Percentiles rank a stretch among this genome's conserved stretches.
Evolutionary conservation across 2,329 filamentous ascomycete genomes (phyloP).

Genomic region (Juglanconis juglandina): DNA sequence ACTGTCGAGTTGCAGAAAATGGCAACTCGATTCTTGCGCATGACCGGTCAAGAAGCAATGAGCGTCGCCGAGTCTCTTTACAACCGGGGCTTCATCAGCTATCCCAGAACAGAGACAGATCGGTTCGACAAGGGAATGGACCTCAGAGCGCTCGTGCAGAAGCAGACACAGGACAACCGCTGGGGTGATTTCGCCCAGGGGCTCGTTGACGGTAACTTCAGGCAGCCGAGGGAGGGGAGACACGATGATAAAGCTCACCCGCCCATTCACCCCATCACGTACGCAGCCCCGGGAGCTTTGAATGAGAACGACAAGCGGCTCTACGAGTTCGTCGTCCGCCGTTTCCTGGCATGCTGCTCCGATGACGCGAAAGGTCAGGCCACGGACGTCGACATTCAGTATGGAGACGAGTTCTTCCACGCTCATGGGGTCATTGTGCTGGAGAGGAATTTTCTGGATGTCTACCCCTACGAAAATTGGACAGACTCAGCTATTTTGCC

Average conservation of each 20-base stretch:
- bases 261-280: slow-evolving; percentile 93
- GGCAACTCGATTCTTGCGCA: slow-evolving; percentile 81
- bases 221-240: slow-evolving; percentile 74
- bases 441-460: slow-evolving; percentile 88
- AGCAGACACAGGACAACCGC: slow-evolving; percentile 70
- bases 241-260: slow-evolving; percentile 97
- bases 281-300: slow-evolving; percentile 63
- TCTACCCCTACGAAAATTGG: slow-evolving; percentile 97
- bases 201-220: slow-evolving; percentile 72
- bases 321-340: slow-evolving; percentile 88
- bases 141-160: slow-evolving; percentile 72
- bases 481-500: slow-evolving; percentile 81
- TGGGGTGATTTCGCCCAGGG: slow-evolving; percentile 82
- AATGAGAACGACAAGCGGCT: slow-evolving; percentile 69
- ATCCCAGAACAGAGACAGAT: slow-evolving; percentile 95
- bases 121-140: slow-evolving; percentile 91
- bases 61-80: slow-evolving; percentile 81
- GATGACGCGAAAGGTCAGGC: slow-evolving; percentile 85
- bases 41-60: slow-evolving; percentile 91
- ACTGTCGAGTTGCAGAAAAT: slow-evolving; percentile 97
- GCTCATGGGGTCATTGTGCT: slow-evolving; percentile 81
- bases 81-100: slow-evolving; percentile 93
- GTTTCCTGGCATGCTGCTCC: slow-evolving; percentile 93
- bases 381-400: slow-evolving; percentile 80
- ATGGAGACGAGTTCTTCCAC: slow-evolving; percentile 78